Evolutionary conservation across 805 yeast genomes (phyloP).

Genomic region (Zygosaccharomyces bailii): DNA sequence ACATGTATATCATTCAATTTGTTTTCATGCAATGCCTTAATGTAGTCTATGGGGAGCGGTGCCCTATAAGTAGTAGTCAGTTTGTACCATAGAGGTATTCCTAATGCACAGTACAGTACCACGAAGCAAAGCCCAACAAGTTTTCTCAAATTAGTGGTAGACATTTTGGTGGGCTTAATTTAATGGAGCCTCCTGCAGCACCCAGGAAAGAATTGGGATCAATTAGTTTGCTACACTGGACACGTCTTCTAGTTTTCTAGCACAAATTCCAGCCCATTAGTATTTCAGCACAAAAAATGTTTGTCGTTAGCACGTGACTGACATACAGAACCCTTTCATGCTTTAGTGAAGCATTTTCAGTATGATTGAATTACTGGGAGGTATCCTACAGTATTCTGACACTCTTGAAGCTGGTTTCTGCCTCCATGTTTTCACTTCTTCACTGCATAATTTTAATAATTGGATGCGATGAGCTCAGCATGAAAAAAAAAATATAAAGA

Average conservation of each 20-base stretch:
- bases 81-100: conserved; percentile 42
- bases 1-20: conserved; percentile 44
- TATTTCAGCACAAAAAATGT: no score
- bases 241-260: not conserved
- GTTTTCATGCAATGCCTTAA: conserved; percentile 35
- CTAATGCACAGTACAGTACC: conserved; percentile 35
- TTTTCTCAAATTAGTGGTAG: conserved; percentile 19
- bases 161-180: not conserved
- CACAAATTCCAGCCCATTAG: no score
- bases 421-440: no score
- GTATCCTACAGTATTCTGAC: no score
- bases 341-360: no score
- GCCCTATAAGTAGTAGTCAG: conserved; percentile 43
- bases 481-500: not conserved
- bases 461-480: not conserved
- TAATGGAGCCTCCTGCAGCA: not conserved
- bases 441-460: no score
- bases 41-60: conserved; percentile 39
- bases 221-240: not conserved
- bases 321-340: not conserved
- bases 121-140: conserved; percentile 24
- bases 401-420: no score
- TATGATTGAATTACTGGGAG: no score
- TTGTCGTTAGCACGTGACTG: conserved; percentile 4
- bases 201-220: not conserved